Evolutionary conservation across 225 moss, liverwort and hornwort species (phyloP).

Genomic region (Thuidium tamariscinum): DNA sequence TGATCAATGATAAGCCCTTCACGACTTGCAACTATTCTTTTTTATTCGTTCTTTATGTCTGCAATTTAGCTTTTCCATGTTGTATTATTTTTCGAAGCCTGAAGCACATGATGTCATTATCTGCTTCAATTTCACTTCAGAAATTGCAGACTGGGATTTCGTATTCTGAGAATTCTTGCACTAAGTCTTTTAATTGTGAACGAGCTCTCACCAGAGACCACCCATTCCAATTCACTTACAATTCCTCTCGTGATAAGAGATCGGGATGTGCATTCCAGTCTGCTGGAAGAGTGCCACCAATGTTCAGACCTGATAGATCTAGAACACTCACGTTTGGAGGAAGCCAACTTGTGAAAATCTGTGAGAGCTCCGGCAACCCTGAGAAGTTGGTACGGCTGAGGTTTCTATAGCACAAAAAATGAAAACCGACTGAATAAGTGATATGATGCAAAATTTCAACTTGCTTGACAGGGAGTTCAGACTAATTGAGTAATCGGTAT

Average conservation of each 20-base stretch:
- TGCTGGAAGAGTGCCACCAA: constrained; percentile 1
- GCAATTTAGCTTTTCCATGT: background rate
- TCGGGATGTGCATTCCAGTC: background rate
- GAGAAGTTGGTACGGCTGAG: constrained; percentile 3
- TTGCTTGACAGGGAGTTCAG: background rate
- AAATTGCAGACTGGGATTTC: background rate
- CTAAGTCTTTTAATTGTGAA: background rate
- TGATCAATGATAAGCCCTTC: background rate
- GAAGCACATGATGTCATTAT: background rate
- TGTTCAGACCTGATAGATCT: constrained; percentile 12
- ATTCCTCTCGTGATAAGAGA: background rate
- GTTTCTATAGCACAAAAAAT: constrained; percentile 1
- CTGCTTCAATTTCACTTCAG: background rate
- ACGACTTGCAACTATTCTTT: background rate
- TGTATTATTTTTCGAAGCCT: background rate
- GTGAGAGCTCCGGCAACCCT: background rate
- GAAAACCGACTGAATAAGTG: background rate
- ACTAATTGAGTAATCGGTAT: background rate
- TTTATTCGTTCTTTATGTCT: background rate
- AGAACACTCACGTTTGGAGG: constrained; percentile 1
- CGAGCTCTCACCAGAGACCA: no score
- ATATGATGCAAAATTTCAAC: background rate
- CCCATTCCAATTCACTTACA: constrained; percentile 2
- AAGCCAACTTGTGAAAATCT: constrained; percentile 1
- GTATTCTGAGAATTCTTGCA: background rate